These are phyloP conservation scores for Penicillium coffeae DNA, from an alignment of 495 filamentous ascomycete genomes.

Conservation along the genomic window DNA sequence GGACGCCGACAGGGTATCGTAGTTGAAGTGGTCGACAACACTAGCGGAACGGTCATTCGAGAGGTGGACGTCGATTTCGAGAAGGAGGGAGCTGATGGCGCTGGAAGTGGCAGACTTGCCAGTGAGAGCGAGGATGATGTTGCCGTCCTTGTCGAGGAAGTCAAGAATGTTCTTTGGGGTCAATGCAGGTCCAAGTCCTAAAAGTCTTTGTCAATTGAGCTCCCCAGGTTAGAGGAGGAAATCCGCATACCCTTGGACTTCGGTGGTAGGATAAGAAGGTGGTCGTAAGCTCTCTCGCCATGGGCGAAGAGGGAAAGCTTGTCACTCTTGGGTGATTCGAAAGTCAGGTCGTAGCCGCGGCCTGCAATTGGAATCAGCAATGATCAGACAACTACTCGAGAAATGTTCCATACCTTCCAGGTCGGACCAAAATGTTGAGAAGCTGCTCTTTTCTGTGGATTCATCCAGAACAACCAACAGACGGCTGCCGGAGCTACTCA, in stretches of 20 bases:
- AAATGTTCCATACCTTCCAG: conserved; percentile 60
- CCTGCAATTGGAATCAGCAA: conserved; percentile 45
- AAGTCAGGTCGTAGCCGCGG: conserved; percentile 74
- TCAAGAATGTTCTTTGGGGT: conserved; percentile 84
- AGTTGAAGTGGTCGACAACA: conserved; percentile 93
- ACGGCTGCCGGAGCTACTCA: conserved; percentile 76
- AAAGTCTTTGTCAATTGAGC: conserved; percentile 25
- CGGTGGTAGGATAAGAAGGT: conserved; percentile 79
- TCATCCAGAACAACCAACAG: conserved; percentile 88
- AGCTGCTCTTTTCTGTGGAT: conserved; percentile 67
- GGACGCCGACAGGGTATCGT: conserved; percentile 68
- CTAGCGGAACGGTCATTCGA: conserved; percentile 77
- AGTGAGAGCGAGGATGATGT: conserved; percentile 85
- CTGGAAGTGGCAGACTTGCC: conserved; percentile 68
- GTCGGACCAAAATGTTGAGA: conserved; percentile 78
- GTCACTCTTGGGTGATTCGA: conserved; percentile 84
- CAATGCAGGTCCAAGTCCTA: conserved; percentile 82
- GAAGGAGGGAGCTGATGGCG: conserved; percentile 75
- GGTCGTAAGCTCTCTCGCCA: conserved; percentile 86
- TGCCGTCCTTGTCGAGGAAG: conserved; percentile 87
- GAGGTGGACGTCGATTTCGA: conserved; percentile 88
- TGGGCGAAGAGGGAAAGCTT: conserved; percentile 77
- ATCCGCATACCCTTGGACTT: conserved; percentile 82
- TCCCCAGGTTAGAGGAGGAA: neutral
- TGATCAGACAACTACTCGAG: neutral